Evolutionary conservation across 495 filamentous ascomycete species (phyloP).

Genomic region (Penicillium egyptiacum): DNA sequence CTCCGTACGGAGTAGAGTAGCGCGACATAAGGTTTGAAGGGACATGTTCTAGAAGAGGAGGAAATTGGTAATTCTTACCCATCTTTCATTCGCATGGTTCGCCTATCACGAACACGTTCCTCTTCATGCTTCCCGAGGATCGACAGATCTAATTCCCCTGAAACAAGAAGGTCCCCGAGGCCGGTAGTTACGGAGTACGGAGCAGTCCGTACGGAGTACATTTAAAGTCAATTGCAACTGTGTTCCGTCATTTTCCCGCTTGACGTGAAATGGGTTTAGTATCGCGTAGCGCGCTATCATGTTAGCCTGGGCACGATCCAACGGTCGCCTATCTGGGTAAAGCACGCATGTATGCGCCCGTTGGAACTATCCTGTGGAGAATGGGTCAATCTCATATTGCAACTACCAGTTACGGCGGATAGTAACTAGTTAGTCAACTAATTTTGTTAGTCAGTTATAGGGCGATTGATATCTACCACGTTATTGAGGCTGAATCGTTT

Average conservation of each 20-base stretch:
- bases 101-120: conserved; percentile 1
- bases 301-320: neutral
- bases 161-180: neutral
- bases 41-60: neutral
- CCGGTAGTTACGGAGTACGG: neutral
- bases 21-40: neutral
- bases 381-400: neutral
- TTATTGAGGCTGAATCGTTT: neutral
- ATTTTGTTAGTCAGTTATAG: neutral
- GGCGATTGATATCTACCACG: neutral
- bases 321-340: conserved; percentile 10
- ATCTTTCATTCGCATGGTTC: neutral
- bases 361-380: conserved; percentile 11
- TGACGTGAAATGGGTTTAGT: neutral
- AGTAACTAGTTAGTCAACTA: too few species aligned
- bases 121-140: neutral
- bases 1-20: neutral
- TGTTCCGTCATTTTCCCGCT: neutral
- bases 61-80: too few species aligned
- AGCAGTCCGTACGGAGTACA: neutral
- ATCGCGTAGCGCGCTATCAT: conserved; percentile 1
- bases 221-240: neutral
- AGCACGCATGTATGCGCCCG: neutral
- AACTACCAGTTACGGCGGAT: too few species aligned
- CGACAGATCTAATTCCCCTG: conserved; percentile 3